Base-by-base conservation (phyloP, 352 stramenopile genomes). In the Chrysophaeum taylorii region DNA sequence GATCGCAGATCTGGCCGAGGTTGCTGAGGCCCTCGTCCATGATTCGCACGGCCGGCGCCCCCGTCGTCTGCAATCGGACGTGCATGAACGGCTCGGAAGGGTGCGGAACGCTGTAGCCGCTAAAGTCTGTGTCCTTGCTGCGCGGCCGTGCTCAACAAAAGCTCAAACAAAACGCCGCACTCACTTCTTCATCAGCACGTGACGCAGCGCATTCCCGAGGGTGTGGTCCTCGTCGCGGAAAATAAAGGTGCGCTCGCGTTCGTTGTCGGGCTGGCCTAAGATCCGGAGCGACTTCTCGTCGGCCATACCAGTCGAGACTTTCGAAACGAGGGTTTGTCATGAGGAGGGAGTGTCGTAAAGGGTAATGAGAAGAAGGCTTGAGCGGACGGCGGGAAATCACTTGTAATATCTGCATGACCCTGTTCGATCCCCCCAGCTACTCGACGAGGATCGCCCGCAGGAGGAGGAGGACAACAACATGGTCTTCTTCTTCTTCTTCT, bases 1-100 rank as follows among this genome's bases (percentile, higher is more conserved):
- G 2, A 36, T 66, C 57, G 57, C 57, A 66, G 35, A 66, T 66
- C 12, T 15, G 2, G 31, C 2, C 7, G 33, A 66, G 57, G 14
- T 66, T 27, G 7, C 1, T n/a, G 33, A 66, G 36, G 36, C 57
- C 57, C 33, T 66, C 57, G 57, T 66, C 57, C 12, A 66, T 5
- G 12, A 66, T 36, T 12, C 7, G 18, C 16, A 27, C 2, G 9
- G 57, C 57, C 14, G 57, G 57, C 4, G 1, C 1, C 12, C 57
- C 57, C 52, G 23, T 53, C 29, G 85, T 89, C 78, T 95, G 89
- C 37, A 95, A 73, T 52, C 89, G 84, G 25, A 95, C 75, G 80
- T 95, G 87, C 88, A 95, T 94, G 77, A 92, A 93, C 50, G 88
- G 88, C 76, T 95, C 89, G 0, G 87, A 94, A 42, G 89, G 89